Evolutionary conservation across 768 basidiomycete species (phyloP).

Genomic region (Psilocybe cubensis): DNA sequence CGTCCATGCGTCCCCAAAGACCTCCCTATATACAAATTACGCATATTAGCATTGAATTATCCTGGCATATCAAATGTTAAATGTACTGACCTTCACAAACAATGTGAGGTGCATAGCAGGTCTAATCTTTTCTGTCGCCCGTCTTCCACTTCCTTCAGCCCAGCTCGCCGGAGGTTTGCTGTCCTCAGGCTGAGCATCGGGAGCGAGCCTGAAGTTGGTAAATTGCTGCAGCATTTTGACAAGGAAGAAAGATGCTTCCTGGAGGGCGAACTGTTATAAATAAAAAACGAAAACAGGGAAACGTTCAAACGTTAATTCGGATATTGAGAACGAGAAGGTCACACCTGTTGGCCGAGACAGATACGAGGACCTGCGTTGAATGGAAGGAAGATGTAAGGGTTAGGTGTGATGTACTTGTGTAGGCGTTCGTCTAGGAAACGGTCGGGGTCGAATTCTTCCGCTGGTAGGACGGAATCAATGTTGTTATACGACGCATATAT

Average conservation of each 20-base stretch:
- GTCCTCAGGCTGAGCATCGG: conserved; percentile 28
- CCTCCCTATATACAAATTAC: conserved; percentile 26
- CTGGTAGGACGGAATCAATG: conserved; percentile 24
- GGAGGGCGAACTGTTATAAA: conserved; percentile 46
- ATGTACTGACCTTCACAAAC: conserved; percentile 32
- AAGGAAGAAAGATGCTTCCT: conserved; percentile 59
- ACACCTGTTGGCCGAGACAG: conserved; percentile 51
- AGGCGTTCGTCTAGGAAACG: conserved; percentile 64
- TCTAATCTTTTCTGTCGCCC: conserved; percentile 43
- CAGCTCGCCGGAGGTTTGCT: conserved; percentile 43
- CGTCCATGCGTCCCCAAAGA: conserved; percentile 33
- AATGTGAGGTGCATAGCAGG: conserved; percentile 45
- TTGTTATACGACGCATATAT: too few species aligned
- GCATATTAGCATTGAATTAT: neutral
- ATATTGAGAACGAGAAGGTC: neutral
- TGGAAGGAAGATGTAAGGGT: conserved; percentile 72
- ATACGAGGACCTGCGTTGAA: conserved; percentile 74
- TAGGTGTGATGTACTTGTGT: conserved; percentile 55
- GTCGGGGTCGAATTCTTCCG: conserved; percentile 64
- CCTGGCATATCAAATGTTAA: conserved; percentile 4
- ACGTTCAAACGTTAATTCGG: neutral
- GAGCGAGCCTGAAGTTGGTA: conserved; percentile 45
- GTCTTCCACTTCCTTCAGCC: conserved; percentile 37
- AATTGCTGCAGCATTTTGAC: conserved; percentile 56
- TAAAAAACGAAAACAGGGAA: neutral